Evolutionary conservation across 495 filamentous ascomycete species (phyloP).

Genomic region (Trichocladium uniseriatum): DNA sequence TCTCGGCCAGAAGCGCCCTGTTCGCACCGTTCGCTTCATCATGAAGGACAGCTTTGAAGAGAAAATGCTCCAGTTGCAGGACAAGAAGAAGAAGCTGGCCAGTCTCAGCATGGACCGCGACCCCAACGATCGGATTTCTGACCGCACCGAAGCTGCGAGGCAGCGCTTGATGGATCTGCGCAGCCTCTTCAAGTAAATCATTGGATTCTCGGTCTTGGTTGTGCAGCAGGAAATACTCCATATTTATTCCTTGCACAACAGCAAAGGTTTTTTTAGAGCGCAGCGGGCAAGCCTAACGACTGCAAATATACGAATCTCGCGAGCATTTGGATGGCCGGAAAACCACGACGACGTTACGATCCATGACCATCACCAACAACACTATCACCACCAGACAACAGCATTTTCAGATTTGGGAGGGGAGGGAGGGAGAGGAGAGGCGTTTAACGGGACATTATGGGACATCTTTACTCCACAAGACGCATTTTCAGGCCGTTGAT

Average conservation of each 20-base stretch:
- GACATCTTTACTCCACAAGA: neutral
- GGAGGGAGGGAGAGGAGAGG: neutral
- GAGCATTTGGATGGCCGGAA: neutral
- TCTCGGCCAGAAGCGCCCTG: slow-evolving; percentile 77
- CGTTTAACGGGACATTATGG: neutral
- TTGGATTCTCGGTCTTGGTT: neutral
- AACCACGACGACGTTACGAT: neutral
- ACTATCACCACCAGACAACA: neutral
- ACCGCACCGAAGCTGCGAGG: slow-evolving; percentile 65
- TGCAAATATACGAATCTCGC: neutral
- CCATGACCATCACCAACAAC: neutral
- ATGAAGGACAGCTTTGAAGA: slow-evolving; percentile 89
- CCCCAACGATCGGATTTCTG: slow-evolving; percentile 44
- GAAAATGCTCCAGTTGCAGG: slow-evolving; percentile 80
- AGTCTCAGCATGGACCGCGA: slow-evolving; percentile 68
- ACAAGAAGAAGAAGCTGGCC: slow-evolving; percentile 83
- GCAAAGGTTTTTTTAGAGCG: too few relatives aligned
- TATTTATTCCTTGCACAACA: too few relatives aligned
- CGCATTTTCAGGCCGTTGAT: slow-evolving; percentile 1
- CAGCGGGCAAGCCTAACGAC: neutral
- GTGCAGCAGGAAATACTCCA: neutral
- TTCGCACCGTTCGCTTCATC: slow-evolving; percentile 73
- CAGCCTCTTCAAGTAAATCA: slow-evolving; percentile 62
- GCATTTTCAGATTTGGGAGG: neutral
- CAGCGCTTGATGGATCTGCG: slow-evolving; percentile 71